Base-by-base conservation (phyloP, 192 early-diverging fungal genomes). In the Funneliformis mosseae region DNA sequence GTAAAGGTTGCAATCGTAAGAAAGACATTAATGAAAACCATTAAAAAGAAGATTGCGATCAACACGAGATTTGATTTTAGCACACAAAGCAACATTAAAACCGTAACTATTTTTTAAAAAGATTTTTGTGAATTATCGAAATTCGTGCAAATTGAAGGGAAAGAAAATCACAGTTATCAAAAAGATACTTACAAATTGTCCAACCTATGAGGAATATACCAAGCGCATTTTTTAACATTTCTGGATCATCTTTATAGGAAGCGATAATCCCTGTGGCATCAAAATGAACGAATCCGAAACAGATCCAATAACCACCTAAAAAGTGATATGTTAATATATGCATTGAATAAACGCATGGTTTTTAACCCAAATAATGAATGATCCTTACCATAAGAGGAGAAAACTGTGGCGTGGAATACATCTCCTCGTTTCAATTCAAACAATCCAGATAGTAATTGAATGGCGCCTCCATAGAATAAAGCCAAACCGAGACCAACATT, bases 361-460 rank as follows among this genome's bases (percentile, higher is more conserved):
- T 50, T 48, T 48, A n/a, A 10, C 4, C 25, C 10, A 63, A 63
- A 63, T 27, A 27, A 74, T 33, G 1, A 63, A 25, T 63, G 10
- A 63, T 16, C n/a, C 33, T 82, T 79, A 55, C 84, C 84, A 68
- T 90, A 93, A 41, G 89, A 89, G 41, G 89, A 86, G 85, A 95
- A 95, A 12, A 92, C 91, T 16, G 92, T 94, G 63, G 92, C 94
- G 81, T 93, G 92, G 86, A 95, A 94, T 9, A 92, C 93, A 79
- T 95, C 94, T 61, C 92, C 90, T 7, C 84, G 82, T 41, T 87
- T 87, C 84, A 93, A 93, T 87, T 94, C 93, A 93, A 91, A 94
- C 91, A 95, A 92, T 59, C 93, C 94, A 70, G 93, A 93, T 9
- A 92, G 79, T 48, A 94, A 83, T 86, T 95, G 93, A 78, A 88